Conservation (phyloP, 2,329 filamentous ascomycete genomes). For the Zymoseptoria crescenta region DNA sequence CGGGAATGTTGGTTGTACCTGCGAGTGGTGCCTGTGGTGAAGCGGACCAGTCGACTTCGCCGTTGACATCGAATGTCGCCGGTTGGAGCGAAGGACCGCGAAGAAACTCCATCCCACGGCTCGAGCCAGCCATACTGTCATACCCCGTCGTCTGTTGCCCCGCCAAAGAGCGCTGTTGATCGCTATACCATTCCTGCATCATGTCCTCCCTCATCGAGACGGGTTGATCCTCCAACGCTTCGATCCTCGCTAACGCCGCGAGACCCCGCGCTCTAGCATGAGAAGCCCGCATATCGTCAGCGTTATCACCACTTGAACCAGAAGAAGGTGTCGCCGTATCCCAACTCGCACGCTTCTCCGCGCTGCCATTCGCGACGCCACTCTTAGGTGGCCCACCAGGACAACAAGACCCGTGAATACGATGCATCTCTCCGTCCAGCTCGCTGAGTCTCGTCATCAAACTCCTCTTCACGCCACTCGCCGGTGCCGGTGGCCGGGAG, state of each 20-base stretch:
- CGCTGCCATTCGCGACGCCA: not conserved
- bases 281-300: not conserved
- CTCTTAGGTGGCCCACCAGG: not conserved
- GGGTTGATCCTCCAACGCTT: slow-evolving; percentile 7
- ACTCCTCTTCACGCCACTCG: not conserved
- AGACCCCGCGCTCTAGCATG: slow-evolving; percentile 7
- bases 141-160: no score
- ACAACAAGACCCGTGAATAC: not conserved
- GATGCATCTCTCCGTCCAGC: not conserved
- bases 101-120: slow-evolving; percentile 20
- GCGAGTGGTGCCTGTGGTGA: not conserved
- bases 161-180: not conserved
- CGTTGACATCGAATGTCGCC: not conserved
- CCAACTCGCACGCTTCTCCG: not conserved
- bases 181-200: not conserved
- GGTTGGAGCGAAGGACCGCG: not conserved
- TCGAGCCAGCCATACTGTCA: no score
- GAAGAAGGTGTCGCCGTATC: not conserved
- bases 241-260: slow-evolving; percentile 4
- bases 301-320: not conserved
- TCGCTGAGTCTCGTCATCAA: not conserved
- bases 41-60: not conserved
- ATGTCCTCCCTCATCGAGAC: not conserved
- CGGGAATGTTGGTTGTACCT: slow-evolving; percentile 5
- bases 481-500: not conserved